phyloP scores from a whole-genome alignment of 129 eudicot genomes.

The Tagetes patula region DNA sequence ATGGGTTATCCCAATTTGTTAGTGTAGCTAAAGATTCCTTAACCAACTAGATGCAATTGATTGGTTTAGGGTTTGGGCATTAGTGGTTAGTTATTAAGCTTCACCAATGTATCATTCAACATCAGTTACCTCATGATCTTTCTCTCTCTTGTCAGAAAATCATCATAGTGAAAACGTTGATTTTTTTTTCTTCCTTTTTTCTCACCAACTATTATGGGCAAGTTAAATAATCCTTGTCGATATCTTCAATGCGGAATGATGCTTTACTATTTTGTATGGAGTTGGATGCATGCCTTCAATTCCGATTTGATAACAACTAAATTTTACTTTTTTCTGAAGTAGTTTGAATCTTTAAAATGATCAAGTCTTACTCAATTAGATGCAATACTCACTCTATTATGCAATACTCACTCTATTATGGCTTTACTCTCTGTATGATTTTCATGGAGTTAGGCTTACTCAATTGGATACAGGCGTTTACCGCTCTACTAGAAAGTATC shows the following conservation, averaged over 20 bases:
- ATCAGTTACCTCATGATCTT: neutral
- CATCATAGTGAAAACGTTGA: neutral
- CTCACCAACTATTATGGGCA: neutral
- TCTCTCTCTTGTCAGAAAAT: neutral
- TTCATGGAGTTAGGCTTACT: conserved; percentile 19
- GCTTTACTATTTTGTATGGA: neutral
- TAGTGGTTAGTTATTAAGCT: neutral
- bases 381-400: neutral
- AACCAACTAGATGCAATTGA: neutral
- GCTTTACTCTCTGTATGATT: neutral
- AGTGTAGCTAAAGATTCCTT: neutral
- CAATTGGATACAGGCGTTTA: neutral
- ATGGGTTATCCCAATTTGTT: neutral
- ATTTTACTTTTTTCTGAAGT: neutral
- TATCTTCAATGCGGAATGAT: neutral
- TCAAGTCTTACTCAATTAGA: conserved; percentile 2
- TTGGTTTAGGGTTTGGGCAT: neutral
- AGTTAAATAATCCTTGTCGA: neutral
- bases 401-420: neutral
- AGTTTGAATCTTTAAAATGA: conserved; percentile 15
- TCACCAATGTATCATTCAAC: neutral
- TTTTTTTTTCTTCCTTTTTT: neutral
- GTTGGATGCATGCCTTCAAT: neutral
- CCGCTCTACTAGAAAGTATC: neutral
- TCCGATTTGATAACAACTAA: neutral